phyloP scores from a whole-genome alignment of 2,329 filamentous ascomycete species.

The Chaetomium globosum region DNA sequence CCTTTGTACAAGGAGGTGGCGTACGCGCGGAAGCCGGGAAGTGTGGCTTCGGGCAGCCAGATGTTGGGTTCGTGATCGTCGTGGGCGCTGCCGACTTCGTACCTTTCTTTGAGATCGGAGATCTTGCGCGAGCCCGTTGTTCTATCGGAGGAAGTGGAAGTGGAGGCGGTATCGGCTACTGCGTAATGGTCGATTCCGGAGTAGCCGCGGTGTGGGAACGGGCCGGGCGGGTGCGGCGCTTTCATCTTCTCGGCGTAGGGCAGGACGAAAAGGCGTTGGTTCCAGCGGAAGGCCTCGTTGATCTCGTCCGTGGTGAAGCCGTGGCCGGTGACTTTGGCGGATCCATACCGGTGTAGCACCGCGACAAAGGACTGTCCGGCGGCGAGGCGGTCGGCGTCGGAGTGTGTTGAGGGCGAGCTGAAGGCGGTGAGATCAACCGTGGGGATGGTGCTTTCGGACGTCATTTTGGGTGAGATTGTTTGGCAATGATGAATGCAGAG shows the following conservation, averaged over 20 bases:
- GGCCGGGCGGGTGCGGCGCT: not conserved
- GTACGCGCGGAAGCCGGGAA: not conserved
- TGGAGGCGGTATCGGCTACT: not conserved
- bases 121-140: not conserved
- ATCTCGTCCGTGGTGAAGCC: not conserved
- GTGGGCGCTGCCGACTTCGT: not conserved
- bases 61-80: not conserved
- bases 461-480: not conserved
- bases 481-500: not conserved
- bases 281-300: not conserved
- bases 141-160: not conserved
- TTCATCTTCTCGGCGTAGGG: not conserved
- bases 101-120: not conserved
- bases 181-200: not conserved
- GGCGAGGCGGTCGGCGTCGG: not conserved
- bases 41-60: not conserved
- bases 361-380: not conserved
- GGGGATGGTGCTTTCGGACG: not conserved
- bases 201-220: not conserved
- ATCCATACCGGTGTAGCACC: not conserved
- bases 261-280: not conserved
- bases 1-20: not conserved
- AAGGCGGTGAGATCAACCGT: not conserved
- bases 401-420: not conserved
- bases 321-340: not conserved